These are phyloP conservation scores for Botrytis elliptica DNA, from an alignment of 2,329 filamentous ascomycete genomes.

Conservation along the genomic window DNA sequence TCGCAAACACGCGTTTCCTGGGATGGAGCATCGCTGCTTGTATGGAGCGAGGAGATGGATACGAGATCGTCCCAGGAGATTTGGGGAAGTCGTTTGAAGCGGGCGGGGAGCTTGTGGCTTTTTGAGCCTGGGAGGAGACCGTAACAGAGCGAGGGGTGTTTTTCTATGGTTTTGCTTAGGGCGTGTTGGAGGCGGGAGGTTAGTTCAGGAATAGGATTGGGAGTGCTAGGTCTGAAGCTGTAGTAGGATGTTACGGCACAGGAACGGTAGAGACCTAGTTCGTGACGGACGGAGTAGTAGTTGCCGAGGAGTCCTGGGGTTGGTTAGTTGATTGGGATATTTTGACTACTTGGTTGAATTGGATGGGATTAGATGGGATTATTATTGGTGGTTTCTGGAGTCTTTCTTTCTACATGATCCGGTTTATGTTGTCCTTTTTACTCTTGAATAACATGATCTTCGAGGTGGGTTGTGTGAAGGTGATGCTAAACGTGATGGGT, in stretches of 20 bases:
- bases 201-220: neutral
- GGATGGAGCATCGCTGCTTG: neutral
- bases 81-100: neutral
- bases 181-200: neutral
- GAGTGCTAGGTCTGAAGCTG: neutral
- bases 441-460: neutral
- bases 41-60: neutral
- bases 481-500: neutral
- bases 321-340: neutral
- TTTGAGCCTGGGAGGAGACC: neutral
- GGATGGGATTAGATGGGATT: neutral
- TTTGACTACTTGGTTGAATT: neutral
- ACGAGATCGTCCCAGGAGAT: constrained; percentile 4
- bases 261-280: constrained; percentile 7
- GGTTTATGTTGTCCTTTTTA: neutral
- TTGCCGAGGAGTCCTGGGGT: neutral
- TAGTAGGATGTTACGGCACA: constrained; percentile 4
- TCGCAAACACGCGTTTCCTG: neutral
- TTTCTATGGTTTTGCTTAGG: neutral
- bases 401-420: neutral
- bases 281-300: constrained; percentile 1
- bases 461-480: neutral
- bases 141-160: constrained; percentile 1
- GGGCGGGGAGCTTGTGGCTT: neutral
- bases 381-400: neutral